Base-by-base conservation (phyloP, 225 moss, liverwort and hornwort genomes). In the Ulota crispa region DNA sequence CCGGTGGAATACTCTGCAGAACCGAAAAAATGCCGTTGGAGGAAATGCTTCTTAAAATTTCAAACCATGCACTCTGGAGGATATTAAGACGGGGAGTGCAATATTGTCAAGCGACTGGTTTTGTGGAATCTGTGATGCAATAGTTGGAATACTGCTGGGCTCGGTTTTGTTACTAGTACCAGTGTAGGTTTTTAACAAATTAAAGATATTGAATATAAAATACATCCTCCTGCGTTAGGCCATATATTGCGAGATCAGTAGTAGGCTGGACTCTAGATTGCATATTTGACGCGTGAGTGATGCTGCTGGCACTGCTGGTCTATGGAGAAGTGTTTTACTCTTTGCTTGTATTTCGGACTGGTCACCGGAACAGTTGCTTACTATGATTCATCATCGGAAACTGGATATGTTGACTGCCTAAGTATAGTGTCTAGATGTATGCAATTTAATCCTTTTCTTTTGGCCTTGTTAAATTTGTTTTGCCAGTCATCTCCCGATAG, bases 291-390 rank as follows among this genome's bases (percentile, higher is more conserved):
- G 55, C 53, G 27, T 23, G 3, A 65, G 30, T 70, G 23, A 52
- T n/a, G 42, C 27, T 73, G 9, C 27, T 16, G 37, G 75, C 50
- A 36, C 45, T 79, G 79, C 65, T 21, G 39, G 71, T 50, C 30
- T 65, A 3, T n/a, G 32, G 47, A 32, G 57, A 57, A 50, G 69
- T 59, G 69, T 75, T 23, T 68, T 30, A 31, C 68, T 63, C 37
- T 27, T 77, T 31, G 13, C 63, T 72, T 52, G 59, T 41, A 73
- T 72, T 30, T 73, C 63, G 23, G 55, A 53, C 34, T 74, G 73
- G 66, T 20, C 69, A 77, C 73, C 20, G 5, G 21, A 75, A 26
- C 19, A 64, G 59, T 69, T 65, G 56, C 34, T 3, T 60, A n/a
- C 19, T 76, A 14, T 50, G 60, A 20, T 69, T 34, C 37, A 52